Base-by-base conservation (phyloP, 2,329 filamentous ascomycete genomes). In the Tetracladium maxilliforme region DNA sequence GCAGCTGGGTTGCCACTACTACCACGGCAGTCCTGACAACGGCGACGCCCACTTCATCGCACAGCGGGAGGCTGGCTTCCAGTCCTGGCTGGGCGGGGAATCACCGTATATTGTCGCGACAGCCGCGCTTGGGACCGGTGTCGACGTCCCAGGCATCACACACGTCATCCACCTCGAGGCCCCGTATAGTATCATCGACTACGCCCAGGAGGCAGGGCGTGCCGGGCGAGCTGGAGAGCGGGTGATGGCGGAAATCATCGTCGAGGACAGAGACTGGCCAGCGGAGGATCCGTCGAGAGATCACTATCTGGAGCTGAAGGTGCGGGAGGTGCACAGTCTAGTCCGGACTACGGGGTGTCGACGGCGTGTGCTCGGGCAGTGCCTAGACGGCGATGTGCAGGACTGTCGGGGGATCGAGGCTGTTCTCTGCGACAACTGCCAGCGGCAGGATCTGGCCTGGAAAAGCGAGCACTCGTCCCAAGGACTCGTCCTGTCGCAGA, bases 111-210 rank as follows among this genome's bases (percentile, higher is more conserved):
- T 41, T 9, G 18, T 41, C 10, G 39, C 33, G 14, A 42, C 26
- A 8, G 37, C 26, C 7, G 29, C 30, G 12, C 23, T 42, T 13
- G 30, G 29, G 6, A 39, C 25, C 8, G 27, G 32, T 4, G 29
- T 42, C 9, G 28, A 42, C 27, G 38, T 32, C 20, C 16, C 16
- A n/a, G 28, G 27, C 5, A 37, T 42, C 26, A 18, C 32, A 17
- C 30, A 26, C 11, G 30, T 33, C 16, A 16, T 33, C 6, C 21
- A 30, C 24, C 16, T 33, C 16, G 32, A 27, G 16, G 19, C 27
- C 6, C 29, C 30, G 14, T 25, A 31, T 8, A 20, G 18, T n/a
- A 26, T 34, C 27, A 33, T 34, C 19, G 31, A 30, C 21, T 37
- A 35, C 27, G 16, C 24, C 11, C 28, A 31, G 24, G 31, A 31